Percentiles rank a stretch among this genome's conserved stretches.
phyloP scores from a whole-genome alignment of 2,329 filamentous ascomycete species.

The Colletotrichum orchidophilum region DNA sequence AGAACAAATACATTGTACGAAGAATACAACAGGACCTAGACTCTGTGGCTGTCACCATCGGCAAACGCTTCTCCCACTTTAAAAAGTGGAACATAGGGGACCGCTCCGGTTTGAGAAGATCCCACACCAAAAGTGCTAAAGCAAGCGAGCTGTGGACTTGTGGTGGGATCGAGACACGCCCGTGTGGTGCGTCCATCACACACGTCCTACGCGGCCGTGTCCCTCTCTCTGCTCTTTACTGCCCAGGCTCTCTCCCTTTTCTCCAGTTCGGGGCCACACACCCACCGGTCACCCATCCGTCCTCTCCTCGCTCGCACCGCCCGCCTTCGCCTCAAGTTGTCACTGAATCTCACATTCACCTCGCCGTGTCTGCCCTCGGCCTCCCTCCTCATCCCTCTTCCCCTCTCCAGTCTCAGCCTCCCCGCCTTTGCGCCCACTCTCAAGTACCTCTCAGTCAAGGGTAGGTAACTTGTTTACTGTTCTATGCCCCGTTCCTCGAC shows the following conservation, averaged over 20 bases:
- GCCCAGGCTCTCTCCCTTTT: background rate
- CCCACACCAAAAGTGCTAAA: slow-evolving; percentile 5
- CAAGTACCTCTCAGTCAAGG: background rate
- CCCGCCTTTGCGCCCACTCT: background rate
- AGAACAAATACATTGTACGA: background rate
- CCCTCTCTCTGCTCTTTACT: background rate
- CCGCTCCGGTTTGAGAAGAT: slow-evolving; percentile 33
- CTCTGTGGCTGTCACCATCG: slow-evolving; percentile 23
- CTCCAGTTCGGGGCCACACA: background rate
- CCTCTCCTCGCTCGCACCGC: background rate
- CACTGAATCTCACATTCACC: background rate
- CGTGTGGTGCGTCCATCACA: background rate
- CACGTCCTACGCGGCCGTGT: background rate
- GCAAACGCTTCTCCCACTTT: slow-evolving; percentile 34
- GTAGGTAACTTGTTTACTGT: background rate
- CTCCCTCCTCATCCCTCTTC: background rate
- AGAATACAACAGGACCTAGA: background rate
- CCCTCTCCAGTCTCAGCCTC: background rate
- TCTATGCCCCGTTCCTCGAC: background rate
- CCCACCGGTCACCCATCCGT: background rate
- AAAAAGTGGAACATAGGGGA: slow-evolving; percentile 33
- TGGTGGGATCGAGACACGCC: background rate
- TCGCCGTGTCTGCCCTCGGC: background rate
- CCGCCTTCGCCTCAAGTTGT: background rate
- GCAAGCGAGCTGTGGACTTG: slow-evolving; percentile 2